A percentile compares a stretch with the other conserved stretches of the same genome.
phyloP scores from a whole-genome alignment of 2,329 filamentous ascomycete species.

The Fusarium armeniacum region DNA sequence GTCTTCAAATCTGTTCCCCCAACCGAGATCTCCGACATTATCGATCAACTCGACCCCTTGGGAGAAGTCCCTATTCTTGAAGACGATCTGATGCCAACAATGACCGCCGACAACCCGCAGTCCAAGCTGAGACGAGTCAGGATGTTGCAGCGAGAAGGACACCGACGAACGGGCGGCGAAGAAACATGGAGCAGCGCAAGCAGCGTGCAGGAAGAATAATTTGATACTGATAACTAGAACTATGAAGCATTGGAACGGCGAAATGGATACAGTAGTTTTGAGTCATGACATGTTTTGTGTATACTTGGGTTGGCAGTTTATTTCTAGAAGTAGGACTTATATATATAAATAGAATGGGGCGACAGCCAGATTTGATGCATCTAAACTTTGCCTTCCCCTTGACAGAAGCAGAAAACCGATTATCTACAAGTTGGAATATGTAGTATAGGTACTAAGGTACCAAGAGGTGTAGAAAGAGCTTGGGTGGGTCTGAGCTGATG shows the following conservation, averaged over 20 bases:
- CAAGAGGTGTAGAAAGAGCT: neutral
- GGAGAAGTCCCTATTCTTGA: constrained; percentile 54
- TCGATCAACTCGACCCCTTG: constrained; percentile 54
- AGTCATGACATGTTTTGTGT: constrained; percentile 7
- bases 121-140: constrained; percentile 41
- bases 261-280: constrained; percentile 25
- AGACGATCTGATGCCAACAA: constrained; percentile 51
- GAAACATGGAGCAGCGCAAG: constrained; percentile 35
- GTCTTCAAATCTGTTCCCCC: constrained; percentile 73
- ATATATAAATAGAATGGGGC: constrained; percentile 4
- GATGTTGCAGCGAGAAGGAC: constrained; percentile 42
- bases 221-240: neutral
- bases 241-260: constrained; percentile 32
- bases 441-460: no score
- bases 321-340: constrained; percentile 2
- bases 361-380: neutral
- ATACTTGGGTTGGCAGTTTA: neutral
- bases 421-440: neutral
- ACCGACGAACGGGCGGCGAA: constrained; percentile 25
- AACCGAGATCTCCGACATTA: constrained; percentile 53
- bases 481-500: constrained; percentile 11
- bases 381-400: neutral
- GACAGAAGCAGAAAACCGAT: neutral
- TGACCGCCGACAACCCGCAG: constrained; percentile 48
- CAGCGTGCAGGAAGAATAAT: constrained; percentile 33